Base-by-base conservation (phyloP, 2,329 filamentous ascomycete species). In the Bipolaris bicolor region DNA sequence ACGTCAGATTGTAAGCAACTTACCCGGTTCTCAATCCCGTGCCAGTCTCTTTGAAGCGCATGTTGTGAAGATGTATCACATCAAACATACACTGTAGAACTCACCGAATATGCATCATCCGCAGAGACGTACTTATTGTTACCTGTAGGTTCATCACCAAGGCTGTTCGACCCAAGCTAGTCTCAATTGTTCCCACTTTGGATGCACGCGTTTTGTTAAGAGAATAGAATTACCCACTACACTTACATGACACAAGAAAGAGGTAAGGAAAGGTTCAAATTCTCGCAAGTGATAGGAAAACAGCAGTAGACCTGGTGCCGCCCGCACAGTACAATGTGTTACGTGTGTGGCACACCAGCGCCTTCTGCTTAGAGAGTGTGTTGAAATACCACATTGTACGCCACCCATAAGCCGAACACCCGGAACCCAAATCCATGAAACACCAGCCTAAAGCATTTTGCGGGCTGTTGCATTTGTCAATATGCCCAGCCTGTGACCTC, bases 181-280 rank as follows among this genome's bases (percentile, higher is more conserved):
- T 31, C n/a, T n/a, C 43, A 45, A 6, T n/a, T 7, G 9, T 31
- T 31, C 20, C 6, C 26, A 34, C 3, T 11, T 29, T 15, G 11
- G 29, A 33, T 20, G 20, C 10, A 15, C 3, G 4, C 24, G 15
- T 22, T 11, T 44, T 49, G 15, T 57, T 49, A 54, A 47, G 40
- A 57, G 26, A 57, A 31, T 53, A 44, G 33, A 18, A 49, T 57
- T 49, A 33, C 49, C 39, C 41, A 44, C 51, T 49, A 49, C 55
- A 49, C 39, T 49, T 49, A 54, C 39, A 49, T 33, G 33, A 54
- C 39, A 49, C 24, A 49, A 16, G 41, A 34, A 51, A 39, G 26
- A 45, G 20, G 26, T 16, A 54, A 44, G 37, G 39, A 49, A 49
- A 46, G 33, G 45, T 33, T 54, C 55, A 57, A 57, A 57, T 57